phyloP scores from a whole-genome alignment of 345 rosid species.

The Eutrema japonicum region DNA sequence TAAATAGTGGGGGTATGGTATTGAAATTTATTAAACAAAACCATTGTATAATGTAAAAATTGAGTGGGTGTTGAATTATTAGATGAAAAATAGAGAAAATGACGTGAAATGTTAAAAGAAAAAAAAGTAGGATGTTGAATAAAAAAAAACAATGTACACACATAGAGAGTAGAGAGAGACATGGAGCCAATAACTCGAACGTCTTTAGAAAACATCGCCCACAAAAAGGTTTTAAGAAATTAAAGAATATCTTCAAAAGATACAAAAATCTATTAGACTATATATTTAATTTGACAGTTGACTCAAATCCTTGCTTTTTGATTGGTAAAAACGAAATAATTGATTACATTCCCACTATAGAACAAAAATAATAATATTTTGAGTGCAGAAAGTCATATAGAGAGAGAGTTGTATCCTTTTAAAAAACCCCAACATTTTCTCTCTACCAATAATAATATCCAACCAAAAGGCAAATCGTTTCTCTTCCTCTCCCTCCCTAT shows the following conservation, averaged over 20 bases:
- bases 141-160: too few species aligned
- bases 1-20: too few species aligned
- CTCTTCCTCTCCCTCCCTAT: conserved; percentile 16
- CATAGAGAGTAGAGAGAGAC: too few species aligned
- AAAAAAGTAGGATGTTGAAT: too few species aligned
- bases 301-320: neutral
- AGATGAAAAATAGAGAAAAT: too few species aligned
- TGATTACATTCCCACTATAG: conserved; percentile 1
- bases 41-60: too few species aligned
- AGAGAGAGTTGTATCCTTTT: conserved; percentile 13
- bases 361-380: neutral
- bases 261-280: conserved; percentile 20
- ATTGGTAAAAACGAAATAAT: neutral
- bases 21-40: too few species aligned
- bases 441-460: conserved; percentile 26
- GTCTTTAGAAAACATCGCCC: neutral
- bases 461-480: conserved; percentile 21
- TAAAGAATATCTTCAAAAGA: neutral
- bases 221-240: neutral
- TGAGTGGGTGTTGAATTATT: too few species aligned
- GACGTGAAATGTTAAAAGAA: too few species aligned
- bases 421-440: conserved; percentile 12
- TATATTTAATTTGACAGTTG: conserved; percentile 13
- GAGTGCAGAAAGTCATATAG: neutral
- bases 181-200: conserved; percentile 25